Conservation (phyloP, 208 protist genomes). For the Sergeia podlipaevii region DNA sequence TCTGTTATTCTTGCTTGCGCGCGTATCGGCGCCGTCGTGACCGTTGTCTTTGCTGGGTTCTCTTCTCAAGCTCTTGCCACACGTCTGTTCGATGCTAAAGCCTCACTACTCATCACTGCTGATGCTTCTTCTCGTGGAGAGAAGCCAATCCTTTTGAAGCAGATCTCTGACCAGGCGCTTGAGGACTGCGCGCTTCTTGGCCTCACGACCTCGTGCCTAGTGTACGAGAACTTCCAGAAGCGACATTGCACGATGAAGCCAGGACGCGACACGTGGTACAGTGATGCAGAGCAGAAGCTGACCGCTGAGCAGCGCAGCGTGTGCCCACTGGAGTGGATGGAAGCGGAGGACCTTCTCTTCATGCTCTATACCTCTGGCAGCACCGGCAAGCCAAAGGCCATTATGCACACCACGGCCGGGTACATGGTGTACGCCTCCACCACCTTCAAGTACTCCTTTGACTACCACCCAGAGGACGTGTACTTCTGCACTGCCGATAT, state of each 20-base stretch:
- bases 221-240: slow-evolving; percentile 38
- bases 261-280: slow-evolving; percentile 71
- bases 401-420: slow-evolving; percentile 92
- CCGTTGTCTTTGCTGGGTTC: slow-evolving; percentile 87
- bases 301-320: slow-evolving; percentile 24
- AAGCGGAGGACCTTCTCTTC: slow-evolving; percentile 95
- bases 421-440: slow-evolving; percentile 93
- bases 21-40: slow-evolving; percentile 93
- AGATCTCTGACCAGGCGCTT: slow-evolving; percentile 78
- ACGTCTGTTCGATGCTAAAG: slow-evolving; percentile 53
- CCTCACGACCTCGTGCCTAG: slow-evolving; percentile 32
- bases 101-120: slow-evolving; percentile 77
- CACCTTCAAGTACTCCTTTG: slow-evolving; percentile 95
- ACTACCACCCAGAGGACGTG: slow-evolving; percentile 95
- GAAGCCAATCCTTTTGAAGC: slow-evolving; percentile 91
- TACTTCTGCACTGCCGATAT: slow-evolving; percentile 92
- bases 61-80: slow-evolving; percentile 49
- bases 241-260: slow-evolving; percentile 47
- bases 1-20: slow-evolving; percentile 97
- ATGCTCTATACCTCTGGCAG: slow-evolving; percentile 98
- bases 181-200: slow-evolving; percentile 23
- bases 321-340: slow-evolving; percentile 88
- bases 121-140: slow-evolving; percentile 77
- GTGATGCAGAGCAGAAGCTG: slow-evolving; percentile 37
- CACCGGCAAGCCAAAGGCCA: slow-evolving; percentile 97